Evolutionary conservation across 2,329 filamentous ascomycete species (phyloP), one percentile per base, ranked within the genome.

Genomic region (Arthrinium puccinioides): DNA sequence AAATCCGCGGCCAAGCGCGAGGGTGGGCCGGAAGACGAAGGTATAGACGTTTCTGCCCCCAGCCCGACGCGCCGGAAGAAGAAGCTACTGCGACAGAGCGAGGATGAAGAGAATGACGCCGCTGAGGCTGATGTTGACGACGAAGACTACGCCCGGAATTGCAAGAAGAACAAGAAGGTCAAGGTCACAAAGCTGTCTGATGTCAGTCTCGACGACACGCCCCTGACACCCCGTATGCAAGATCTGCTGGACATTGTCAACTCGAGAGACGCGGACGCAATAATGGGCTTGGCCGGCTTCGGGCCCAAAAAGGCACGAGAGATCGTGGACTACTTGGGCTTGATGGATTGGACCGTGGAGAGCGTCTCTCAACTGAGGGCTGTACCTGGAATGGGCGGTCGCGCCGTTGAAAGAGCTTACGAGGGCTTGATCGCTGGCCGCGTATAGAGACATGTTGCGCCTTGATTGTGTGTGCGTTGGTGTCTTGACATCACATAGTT

Each of bases 161-260:
- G 49, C 38, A 49, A 39, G 20, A 50, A 43, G 40, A 36, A 32
- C 19, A 53, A 49, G 40, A 55, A 48, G 42, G 23, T 40, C 14
- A 49, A 40, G 39, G 38, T 43, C 28, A 26, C 24, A 14, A 50
- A 45, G 33, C 25, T 11, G 5, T 13, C 28, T 21, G 19, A 30
- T 30, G 36, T 26, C 18, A n/a, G 10, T 29, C 44, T 42, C 44
- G 51, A 58, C 42, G 39, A 61, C 45, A 32, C 52, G 42, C 27
- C 60, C 4, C 54, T 63, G 31, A 72, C 76, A 1, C 79, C 79
- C 2, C 69, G 76, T 4, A 81, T 80, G 6, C 69, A 69, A 44
- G 72, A 74, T 41, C 62, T 88, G 3, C 68, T 88, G 3, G 67
- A 74, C 32, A 82, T 87, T 49, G 75, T 88, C 60, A 88, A 88